These are phyloP conservation scores for Pichia sp. DNA, from an alignment of 1,139 yeast genomes.

Conservation along the genomic window DNA sequence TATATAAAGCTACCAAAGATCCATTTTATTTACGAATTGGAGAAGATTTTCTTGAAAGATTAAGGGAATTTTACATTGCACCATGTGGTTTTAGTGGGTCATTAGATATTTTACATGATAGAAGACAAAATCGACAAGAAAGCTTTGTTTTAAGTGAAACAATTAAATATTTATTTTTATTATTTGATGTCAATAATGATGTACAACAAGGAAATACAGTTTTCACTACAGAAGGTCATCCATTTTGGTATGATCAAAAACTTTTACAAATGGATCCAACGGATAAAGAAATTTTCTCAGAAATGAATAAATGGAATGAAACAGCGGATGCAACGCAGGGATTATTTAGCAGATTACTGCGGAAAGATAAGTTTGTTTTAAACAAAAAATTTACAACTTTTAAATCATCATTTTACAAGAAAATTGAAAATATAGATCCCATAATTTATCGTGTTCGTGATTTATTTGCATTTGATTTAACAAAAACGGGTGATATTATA, in stretches of 20 bases:
- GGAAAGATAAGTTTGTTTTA: conserved; percentile 7
- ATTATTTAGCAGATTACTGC: conserved; percentile 3
- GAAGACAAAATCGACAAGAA: conserved; percentile 77
- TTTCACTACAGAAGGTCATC: conserved; percentile 93
- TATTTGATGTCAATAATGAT: conserved; percentile 53
- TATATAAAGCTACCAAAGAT: conserved; percentile 79
- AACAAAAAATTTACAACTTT: conserved; percentile 12
- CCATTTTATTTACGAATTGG: conserved; percentile 80
- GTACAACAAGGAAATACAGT: conserved; percentile 45
- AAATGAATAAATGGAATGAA: conserved; percentile 6
- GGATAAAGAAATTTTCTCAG: neutral
- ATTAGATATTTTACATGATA: conserved; percentile 60
- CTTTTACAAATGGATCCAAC: conserved; percentile 14
- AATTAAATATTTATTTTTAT: conserved; percentile 69
- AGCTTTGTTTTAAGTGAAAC: conserved; percentile 86
- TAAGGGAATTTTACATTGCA: conserved; percentile 46
- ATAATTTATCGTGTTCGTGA: conserved; percentile 3
- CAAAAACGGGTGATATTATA: neutral
- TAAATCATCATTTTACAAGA: conserved; percentile 1
- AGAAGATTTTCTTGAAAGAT: conserved; percentile 49
- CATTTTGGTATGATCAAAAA: conserved; percentile 55
- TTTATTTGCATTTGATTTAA: neutral
- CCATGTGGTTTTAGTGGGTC: conserved; percentile 81
- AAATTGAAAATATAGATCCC: conserved; percentile 1
- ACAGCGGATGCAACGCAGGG: neutral